phyloP scores from a whole-genome alignment of 139 green algal species.

The Chlamydomonas urium region DNA sequence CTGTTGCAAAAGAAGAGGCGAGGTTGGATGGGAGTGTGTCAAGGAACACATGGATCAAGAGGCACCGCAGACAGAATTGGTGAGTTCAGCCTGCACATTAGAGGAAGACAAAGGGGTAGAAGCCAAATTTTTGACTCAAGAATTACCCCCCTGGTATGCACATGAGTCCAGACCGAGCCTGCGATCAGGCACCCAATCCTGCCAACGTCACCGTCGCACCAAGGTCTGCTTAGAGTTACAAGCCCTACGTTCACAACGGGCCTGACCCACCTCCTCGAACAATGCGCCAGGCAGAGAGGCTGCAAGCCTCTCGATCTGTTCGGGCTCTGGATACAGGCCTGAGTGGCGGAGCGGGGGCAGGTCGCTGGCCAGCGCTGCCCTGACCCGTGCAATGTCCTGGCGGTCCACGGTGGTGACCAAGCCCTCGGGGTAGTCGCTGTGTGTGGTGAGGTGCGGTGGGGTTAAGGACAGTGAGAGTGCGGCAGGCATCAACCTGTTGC shows the following conservation, averaged over 20 bases:
- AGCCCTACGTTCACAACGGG: neutral
- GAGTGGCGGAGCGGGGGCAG: constrained; percentile 6
- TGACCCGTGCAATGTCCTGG: neutral
- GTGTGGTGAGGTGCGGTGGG: neutral
- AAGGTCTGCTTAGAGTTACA: neutral
- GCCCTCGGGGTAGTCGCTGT: constrained; percentile 24
- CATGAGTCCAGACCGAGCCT: too few relatives aligned
- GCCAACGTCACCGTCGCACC: too few relatives aligned
- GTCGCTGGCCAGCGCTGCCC: neutral
- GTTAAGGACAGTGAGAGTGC: too few relatives aligned
- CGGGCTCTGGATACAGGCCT: constrained; percentile 31
- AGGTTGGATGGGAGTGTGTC: neutral
- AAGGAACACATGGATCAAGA: too few relatives aligned
- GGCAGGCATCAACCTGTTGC: too few relatives aligned
- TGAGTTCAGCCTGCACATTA: too few relatives aligned
- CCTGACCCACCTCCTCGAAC: neutral
- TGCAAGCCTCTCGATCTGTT: constrained; percentile 46
- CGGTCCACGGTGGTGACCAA: constrained; percentile 25
- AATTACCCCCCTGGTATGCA: too few relatives aligned
- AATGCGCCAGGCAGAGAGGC: neutral
- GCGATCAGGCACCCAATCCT: too few relatives aligned
- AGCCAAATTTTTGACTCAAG: too few relatives aligned
- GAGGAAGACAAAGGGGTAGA: too few relatives aligned
- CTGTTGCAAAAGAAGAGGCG: neutral
- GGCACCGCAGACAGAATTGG: too few relatives aligned